Evolutionary conservation across 805 yeast species (phyloP).

Genomic region (Ogataea ganodermae): DNA sequence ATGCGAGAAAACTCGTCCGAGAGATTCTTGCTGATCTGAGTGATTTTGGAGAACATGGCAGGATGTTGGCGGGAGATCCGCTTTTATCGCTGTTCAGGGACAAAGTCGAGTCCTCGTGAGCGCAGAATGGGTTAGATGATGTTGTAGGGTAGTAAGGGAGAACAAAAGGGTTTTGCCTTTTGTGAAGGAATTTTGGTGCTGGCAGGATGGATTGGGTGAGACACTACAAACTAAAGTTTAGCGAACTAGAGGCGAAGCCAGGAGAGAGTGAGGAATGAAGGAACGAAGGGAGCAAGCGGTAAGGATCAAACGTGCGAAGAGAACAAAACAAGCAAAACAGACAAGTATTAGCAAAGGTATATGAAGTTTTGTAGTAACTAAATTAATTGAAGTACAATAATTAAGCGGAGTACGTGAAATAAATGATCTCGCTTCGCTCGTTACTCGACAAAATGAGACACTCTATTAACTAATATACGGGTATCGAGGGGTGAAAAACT

Average conservation of each 20-base stretch:
- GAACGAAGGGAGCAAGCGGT: not conserved
- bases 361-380: too few species aligned
- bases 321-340: too few species aligned
- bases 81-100: not conserved
- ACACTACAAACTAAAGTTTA: not conserved
- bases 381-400: too few species aligned
- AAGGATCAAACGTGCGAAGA: too few species aligned
- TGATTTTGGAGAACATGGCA: constrained; percentile 54
- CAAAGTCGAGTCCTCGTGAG: not conserved
- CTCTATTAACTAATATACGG: too few species aligned
- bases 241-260: not conserved
- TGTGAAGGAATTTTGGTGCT: not conserved
- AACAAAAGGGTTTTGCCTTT: not conserved
- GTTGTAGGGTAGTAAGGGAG: not conserved
- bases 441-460: too few species aligned
- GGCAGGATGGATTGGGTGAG: not conserved
- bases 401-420: too few species aligned
- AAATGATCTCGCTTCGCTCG: not conserved
- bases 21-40: constrained; percentile 64
- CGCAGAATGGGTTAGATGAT: not conserved
- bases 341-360: too few species aligned
- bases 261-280: not conserved
- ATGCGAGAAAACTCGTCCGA: constrained; percentile 55
- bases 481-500: too few species aligned
- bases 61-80: not conserved